phyloP scores from a whole-genome alignment of 441 rosid genomes.

The Eruca vesicaria region DNA sequence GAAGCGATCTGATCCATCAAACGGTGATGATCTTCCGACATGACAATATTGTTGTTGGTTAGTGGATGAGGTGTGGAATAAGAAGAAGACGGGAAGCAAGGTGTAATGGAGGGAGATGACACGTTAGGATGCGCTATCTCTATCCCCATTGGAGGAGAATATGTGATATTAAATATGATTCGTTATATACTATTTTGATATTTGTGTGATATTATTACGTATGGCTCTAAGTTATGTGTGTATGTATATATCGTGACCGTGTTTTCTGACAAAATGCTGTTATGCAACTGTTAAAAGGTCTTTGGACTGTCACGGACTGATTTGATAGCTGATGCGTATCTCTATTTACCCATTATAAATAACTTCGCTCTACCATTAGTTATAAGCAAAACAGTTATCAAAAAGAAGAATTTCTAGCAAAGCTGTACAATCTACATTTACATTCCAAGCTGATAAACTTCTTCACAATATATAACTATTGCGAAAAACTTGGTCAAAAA shows the following conservation, averaged over 20 bases:
- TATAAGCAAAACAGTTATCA: background rate
- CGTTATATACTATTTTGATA: constrained; percentile 6
- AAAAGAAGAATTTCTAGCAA: background rate
- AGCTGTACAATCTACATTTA: constrained; percentile 28
- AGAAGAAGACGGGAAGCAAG: constrained; percentile 27
- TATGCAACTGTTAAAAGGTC: constrained; percentile 51
- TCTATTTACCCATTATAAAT: background rate
- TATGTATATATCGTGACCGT: constrained; percentile 43
- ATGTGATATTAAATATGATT: constrained; percentile 8
- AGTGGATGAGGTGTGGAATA: constrained; percentile 24
- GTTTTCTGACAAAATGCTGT: constrained; percentile 55
- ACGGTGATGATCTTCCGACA: constrained; percentile 23
- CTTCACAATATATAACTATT: background rate
- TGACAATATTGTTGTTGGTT: constrained; percentile 13
- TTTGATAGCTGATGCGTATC: constrained; percentile 15
- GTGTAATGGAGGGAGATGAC: constrained; percentile 54
- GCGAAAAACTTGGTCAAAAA: background rate
- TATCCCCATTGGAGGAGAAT: constrained; percentile 32
- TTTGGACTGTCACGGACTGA: constrained; percentile 25
- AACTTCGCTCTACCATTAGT: background rate
- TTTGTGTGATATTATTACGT: constrained; percentile 20
- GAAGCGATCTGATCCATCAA: constrained; percentile 24
- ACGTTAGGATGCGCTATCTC: constrained; percentile 46
- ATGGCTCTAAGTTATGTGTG: constrained; percentile 16
- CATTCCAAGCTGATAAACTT: background rate